These are phyloP conservation scores for Pyrenophora teres DNA, from an alignment of 2,329 filamentous ascomycete species.

Conservation along the genomic window DNA sequence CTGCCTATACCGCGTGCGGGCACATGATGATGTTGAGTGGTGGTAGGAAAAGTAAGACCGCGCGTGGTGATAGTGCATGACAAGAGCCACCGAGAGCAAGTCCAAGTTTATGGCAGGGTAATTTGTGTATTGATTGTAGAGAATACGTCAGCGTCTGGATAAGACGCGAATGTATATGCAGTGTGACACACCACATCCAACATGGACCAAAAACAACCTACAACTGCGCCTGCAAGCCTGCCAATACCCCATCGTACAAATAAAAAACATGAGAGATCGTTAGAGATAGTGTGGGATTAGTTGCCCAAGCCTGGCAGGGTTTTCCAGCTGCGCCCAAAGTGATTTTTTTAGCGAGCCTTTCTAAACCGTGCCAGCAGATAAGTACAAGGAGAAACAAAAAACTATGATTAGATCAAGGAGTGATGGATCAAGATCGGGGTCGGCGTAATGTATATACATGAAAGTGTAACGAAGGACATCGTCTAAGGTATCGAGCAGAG, in stretches of 20 bases:
- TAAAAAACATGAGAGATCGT: constrained; percentile 22
- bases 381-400: constrained; percentile 16
- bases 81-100: neutral
- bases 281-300: constrained; percentile 22
- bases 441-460: constrained; percentile 22
- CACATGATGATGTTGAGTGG: no score
- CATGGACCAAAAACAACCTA: constrained; percentile 13
- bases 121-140: neutral
- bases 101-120: no score
- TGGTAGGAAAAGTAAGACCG: neutral
- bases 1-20: neutral
- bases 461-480: constrained; percentile 20
- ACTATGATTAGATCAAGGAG: constrained; percentile 26
- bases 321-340: constrained; percentile 17
- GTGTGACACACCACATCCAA: constrained; percentile 13
- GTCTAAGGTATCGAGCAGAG: constrained; percentile 15
- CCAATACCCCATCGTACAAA: constrained; percentile 13
- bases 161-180: constrained; percentile 13
- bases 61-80: neutral
- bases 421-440: constrained; percentile 6
- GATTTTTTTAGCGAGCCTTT: constrained; percentile 10
- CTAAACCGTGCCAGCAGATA: constrained; percentile 17
- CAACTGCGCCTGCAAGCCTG: constrained; percentile 7
- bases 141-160: constrained; percentile 6
- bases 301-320: constrained; percentile 19